phyloP scores from a whole-genome alignment of 768 basidiomycete genomes.

The Serendipita sp. region DNA sequence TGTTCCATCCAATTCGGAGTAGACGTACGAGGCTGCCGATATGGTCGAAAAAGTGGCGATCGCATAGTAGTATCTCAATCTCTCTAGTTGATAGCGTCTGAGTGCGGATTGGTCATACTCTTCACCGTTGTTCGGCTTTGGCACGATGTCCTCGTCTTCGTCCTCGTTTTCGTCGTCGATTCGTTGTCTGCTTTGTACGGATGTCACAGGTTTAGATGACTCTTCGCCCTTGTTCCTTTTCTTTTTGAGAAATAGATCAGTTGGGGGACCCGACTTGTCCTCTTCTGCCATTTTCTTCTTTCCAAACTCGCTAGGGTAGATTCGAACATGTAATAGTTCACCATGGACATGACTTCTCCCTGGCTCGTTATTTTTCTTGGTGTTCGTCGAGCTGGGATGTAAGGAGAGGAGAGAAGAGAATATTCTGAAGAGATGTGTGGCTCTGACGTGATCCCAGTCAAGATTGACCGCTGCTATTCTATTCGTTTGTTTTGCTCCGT shows the following conservation, averaged over 20 bases:
- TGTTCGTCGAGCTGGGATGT: constrained; percentile 26
- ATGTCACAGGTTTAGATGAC: neutral
- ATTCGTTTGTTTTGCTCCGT: constrained; percentile 30
- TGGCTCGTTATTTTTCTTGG: constrained; percentile 13
- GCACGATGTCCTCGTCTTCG: constrained; percentile 46
- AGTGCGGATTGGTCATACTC: constrained; percentile 82
- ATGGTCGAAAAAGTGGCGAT: constrained; percentile 75
- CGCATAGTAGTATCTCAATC: constrained; percentile 89
- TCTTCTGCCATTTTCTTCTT: constrained; percentile 72
- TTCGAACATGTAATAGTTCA: constrained; percentile 54
- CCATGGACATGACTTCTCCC: constrained; percentile 34
- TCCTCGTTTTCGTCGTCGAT: constrained; percentile 32
- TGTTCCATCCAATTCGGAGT: constrained; percentile 77
- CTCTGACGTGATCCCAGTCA: constrained; percentile 94
- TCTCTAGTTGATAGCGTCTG: constrained; percentile 81
- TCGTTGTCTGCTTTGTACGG: neutral
- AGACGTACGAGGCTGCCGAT: constrained; percentile 62
- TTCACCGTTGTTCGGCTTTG: constrained; percentile 49
- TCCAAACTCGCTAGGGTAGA: constrained; percentile 92
- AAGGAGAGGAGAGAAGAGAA: constrained; percentile 52
- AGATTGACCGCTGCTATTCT: constrained; percentile 86
- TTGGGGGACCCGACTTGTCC: constrained; percentile 79
- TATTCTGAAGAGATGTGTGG: constrained; percentile 79
- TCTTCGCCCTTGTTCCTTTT: constrained; percentile 20
- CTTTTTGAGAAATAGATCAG: constrained; percentile 53